These are phyloP conservation scores for Solanum ossicruentum DNA, from an alignment of 257 asterid genomes.

Conservation along the genomic window DNA sequence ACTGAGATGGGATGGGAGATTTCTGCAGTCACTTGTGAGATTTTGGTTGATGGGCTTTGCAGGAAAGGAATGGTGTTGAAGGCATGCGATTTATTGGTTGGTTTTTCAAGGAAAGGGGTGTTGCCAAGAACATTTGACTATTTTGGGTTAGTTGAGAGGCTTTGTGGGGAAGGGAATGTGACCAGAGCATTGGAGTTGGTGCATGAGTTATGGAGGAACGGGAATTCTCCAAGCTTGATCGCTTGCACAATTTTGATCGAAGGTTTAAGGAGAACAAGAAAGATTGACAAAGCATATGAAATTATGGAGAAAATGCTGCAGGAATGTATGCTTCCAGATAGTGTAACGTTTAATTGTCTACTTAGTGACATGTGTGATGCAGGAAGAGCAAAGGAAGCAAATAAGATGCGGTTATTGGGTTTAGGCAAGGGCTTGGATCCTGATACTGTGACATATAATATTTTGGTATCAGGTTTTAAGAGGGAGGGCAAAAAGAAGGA, in stretches of 20 bases:
- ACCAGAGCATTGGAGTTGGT: slow-evolving; percentile 42
- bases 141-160: slow-evolving; percentile 40
- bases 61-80: slow-evolving; percentile 36
- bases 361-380: slow-evolving; percentile 51
- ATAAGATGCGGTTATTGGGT: slow-evolving; percentile 64
- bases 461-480: slow-evolving; percentile 53
- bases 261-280: slow-evolving; percentile 34
- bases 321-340: slow-evolving; percentile 46
- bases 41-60: slow-evolving; percentile 60
- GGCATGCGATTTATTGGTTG: slow-evolving; percentile 52
- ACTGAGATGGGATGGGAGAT: slow-evolving; percentile 60
- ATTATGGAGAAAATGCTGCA: slow-evolving; percentile 48
- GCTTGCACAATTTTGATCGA: slow-evolving; percentile 67
- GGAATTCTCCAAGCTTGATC: slow-evolving; percentile 46
- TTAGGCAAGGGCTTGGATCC: slow-evolving; percentile 48
- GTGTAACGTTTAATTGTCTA: slow-evolving; percentile 71
- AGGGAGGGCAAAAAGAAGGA: slow-evolving; percentile 67
- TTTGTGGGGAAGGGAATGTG: slow-evolving; percentile 30
- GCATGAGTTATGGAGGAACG: slow-evolving; percentile 57
- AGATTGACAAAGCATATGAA: slow-evolving; percentile 25
- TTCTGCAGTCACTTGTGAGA: slow-evolving; percentile 67
- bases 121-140: slow-evolving; percentile 52
- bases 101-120: slow-evolving; percentile 41
- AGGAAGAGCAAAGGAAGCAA: slow-evolving; percentile 57
- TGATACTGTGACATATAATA: slow-evolving; percentile 64